Conservation (phyloP, 371 early-diverging fungal species). For the Rhizopus arrhizus region DNA sequence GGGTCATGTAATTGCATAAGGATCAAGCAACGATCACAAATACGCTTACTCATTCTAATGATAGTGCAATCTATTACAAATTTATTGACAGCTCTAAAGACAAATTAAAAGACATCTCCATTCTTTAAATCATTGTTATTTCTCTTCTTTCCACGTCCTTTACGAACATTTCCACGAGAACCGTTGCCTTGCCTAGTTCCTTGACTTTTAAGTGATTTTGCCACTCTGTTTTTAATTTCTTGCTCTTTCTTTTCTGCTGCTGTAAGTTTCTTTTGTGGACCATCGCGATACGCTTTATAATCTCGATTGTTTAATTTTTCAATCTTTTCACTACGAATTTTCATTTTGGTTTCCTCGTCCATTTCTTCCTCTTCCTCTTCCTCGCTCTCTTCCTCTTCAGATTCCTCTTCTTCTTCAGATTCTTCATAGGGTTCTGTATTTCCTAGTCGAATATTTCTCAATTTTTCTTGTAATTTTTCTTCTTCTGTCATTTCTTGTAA, state of each 20-base stretch:
- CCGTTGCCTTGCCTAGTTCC: slow-evolving; percentile 43
- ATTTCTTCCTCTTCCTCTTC: slow-evolving; percentile 33
- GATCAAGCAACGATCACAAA: too few relatives aligned
- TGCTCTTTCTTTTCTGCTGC: slow-evolving; percentile 46
- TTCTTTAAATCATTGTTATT: slow-evolving; percentile 38
- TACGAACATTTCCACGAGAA: slow-evolving; percentile 38
- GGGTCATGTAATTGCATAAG: too few relatives aligned
- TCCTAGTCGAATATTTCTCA: slow-evolving; percentile 44
- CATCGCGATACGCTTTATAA: slow-evolving; percentile 62
- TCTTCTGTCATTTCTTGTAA: slow-evolving; percentile 30
- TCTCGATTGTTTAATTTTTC: slow-evolving; percentile 56
- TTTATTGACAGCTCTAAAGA: not conserved
- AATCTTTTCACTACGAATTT: slow-evolving; percentile 28
- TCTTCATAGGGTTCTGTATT: slow-evolving; percentile 42
- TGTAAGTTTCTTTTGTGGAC: slow-evolving; percentile 25
- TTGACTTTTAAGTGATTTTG: slow-evolving; percentile 48
- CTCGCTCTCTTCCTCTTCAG: slow-evolving; percentile 26
- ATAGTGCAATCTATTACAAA: too few relatives aligned
- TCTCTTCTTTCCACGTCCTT: slow-evolving; percentile 62
- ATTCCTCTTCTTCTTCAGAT: slow-evolving; percentile 32
- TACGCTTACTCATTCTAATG: too few relatives aligned
- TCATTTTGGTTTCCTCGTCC: slow-evolving; percentile 33
- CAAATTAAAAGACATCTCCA: slow-evolving; percentile 47
- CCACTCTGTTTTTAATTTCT: slow-evolving; percentile 63
- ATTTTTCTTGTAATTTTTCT: slow-evolving; percentile 25